Evolutionary conservation across 345 rosid genomes (phyloP).

Genomic region (Melastoma malabathricum): DNA sequence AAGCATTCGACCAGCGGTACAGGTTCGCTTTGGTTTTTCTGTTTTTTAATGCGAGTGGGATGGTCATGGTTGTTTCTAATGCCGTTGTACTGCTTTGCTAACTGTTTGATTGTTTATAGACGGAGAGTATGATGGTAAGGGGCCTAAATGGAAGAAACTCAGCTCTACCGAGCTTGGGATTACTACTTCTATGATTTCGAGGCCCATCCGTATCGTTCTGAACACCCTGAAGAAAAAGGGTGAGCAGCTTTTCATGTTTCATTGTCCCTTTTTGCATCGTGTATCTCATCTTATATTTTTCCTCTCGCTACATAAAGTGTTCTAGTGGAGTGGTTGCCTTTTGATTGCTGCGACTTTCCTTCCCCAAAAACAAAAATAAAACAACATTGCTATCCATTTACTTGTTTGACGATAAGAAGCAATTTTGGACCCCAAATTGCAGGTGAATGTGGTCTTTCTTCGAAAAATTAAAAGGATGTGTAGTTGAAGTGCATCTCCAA

Average conservation of each 20-base stretch:
- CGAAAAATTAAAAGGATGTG: too few species aligned
- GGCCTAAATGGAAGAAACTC: constrained; percentile 31
- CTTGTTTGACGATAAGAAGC: too few species aligned
- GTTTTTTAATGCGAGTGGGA: neutral
- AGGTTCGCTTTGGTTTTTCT: neutral
- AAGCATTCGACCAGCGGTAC: constrained; percentile 3
- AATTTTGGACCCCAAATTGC: too few species aligned
- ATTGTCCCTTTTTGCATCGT: too few species aligned
- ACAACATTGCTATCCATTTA: too few species aligned
- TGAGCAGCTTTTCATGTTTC: neutral
- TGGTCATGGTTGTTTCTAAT: neutral
- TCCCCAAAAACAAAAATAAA: too few species aligned
- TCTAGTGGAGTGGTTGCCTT: too few species aligned
- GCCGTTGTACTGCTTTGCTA: neutral
- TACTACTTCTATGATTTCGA: constrained; percentile 42
- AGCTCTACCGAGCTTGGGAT: constrained; percentile 49
- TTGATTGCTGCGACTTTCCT: too few species aligned
- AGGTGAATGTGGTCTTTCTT: too few species aligned
- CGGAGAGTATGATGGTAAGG: constrained; percentile 9
- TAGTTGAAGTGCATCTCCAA: too few species aligned
- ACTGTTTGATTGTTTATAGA: neutral
- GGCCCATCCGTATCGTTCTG: constrained; percentile 44
- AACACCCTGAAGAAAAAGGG: constrained; percentile 42
- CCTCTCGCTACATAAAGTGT: too few species aligned
- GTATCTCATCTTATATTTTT: too few species aligned